Conservation (phyloP, 805 yeast species). For the Schwanniomyces polymorphus region DNA sequence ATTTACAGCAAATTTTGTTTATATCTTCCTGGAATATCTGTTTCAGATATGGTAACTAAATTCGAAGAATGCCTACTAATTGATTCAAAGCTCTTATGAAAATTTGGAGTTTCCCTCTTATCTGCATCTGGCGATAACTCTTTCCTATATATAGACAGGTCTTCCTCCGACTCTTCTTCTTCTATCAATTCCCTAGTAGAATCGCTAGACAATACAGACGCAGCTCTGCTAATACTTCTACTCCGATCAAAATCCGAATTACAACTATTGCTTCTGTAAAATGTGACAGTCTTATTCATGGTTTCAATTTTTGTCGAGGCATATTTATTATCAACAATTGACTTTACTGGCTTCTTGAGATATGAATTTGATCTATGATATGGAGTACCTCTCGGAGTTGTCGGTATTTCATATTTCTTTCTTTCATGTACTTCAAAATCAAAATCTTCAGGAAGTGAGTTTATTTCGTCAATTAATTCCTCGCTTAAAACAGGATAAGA, state of each 20-base stretch:
- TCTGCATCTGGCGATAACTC: neutral
- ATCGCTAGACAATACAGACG: conserved; percentile 27
- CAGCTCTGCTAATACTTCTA: conserved; percentile 25
- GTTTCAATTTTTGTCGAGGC: conserved; percentile 37
- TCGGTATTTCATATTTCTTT: conserved; percentile 1
- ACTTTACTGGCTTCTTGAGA: conserved; percentile 34
- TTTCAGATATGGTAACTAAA: conserved; percentile 23
- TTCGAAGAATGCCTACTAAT: conserved; percentile 5
- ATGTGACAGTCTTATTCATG: conserved; percentile 40
- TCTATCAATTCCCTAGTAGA: conserved; percentile 28
- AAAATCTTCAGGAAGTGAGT: conserved; percentile 36
- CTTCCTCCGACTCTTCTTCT: conserved; percentile 9
- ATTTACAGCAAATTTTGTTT: neutral
- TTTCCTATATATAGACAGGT: neutral
- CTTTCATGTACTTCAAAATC: conserved; percentile 32
- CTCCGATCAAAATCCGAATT: conserved; percentile 11
- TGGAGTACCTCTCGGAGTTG: conserved; percentile 3
- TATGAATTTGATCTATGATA: conserved; percentile 39
- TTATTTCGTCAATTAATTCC: conserved; percentile 36
- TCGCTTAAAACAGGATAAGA: conserved; percentile 18
- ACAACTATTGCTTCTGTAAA: conserved; percentile 28
- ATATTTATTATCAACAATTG: conserved; percentile 19
- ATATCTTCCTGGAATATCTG: conserved; percentile 1
- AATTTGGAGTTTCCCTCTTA: neutral
- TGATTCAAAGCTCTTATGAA: conserved; percentile 10